A percentile compares a stretch with the other conserved stretches of the same genome.
Conservation (phyloP, 2,329 filamentous ascomycete genomes). For the Scytalidium lignicola region DNA sequence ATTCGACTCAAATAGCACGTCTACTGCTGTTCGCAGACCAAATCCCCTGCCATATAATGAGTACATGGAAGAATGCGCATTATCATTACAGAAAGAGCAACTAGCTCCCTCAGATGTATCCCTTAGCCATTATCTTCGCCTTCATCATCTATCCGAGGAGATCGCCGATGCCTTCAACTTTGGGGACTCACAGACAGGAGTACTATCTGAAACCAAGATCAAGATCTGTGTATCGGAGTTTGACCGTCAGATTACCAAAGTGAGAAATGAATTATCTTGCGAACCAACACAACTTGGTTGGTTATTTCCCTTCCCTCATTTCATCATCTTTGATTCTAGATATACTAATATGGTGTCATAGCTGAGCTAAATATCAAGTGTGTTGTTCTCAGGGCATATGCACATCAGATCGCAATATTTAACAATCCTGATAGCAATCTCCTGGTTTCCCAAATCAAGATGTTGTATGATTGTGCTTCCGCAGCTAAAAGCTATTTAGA, state of each 20-base stretch:
- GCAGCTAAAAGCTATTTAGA: not conserved
- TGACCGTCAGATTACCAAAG: not conserved
- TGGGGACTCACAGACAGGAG: not conserved
- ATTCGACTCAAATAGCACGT: not conserved
- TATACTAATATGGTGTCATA: not conserved
- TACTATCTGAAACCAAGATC: not conserved
- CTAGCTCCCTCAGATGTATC: not conserved
- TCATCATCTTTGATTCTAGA: not conserved
- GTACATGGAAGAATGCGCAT: not conserved
- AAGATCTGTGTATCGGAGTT: not conserved
- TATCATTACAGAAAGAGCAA: not conserved
- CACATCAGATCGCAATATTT: not conserved
- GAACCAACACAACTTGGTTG: not conserved
- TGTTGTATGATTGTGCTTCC: not conserved
- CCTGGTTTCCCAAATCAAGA: not conserved
- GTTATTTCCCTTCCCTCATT: too few species aligned
- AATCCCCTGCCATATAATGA: not conserved
- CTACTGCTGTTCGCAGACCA: not conserved
- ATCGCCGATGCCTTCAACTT: not conserved
- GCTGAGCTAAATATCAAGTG: not conserved
- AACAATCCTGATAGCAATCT: not conserved
- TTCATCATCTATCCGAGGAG: not conserved
- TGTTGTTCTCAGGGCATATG: not conserved
- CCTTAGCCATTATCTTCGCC: not conserved
- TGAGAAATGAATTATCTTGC: not conserved